These are phyloP conservation scores for Fusarium sp. DNA, from an alignment of 2,329 filamentous ascomycete species.

Conservation along the genomic window DNA sequence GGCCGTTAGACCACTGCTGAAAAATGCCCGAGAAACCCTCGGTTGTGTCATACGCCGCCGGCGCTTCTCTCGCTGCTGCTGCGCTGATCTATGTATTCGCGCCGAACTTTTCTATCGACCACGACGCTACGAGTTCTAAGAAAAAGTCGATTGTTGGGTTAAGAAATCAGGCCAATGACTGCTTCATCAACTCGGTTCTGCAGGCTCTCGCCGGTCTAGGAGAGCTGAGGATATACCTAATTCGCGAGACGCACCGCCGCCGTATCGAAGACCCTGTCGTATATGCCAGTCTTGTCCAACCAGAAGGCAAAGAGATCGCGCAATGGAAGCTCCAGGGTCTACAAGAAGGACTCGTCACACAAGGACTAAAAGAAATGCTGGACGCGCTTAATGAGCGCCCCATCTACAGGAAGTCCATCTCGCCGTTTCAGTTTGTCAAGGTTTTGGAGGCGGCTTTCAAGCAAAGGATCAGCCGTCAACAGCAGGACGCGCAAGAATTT, in stretches of 20 bases:
- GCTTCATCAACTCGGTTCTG: conserved; percentile 95
- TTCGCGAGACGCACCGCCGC: conserved; percentile 88
- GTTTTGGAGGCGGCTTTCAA: conserved; percentile 87
- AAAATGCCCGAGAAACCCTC: conserved; percentile 54
- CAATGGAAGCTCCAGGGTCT: conserved; percentile 74
- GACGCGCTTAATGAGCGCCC: conserved; percentile 93
- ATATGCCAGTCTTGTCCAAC: conserved; percentile 73
- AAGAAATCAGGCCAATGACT: conserved; percentile 91
- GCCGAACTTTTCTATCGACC: conserved; percentile 95
- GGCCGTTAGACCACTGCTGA: conserved; percentile 29
- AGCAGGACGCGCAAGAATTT: conserved; percentile 98
- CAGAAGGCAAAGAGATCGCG: conserved; percentile 58
- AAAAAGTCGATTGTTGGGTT: conserved; percentile 92
- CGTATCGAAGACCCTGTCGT: conserved; percentile 81
- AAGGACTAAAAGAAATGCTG: conserved; percentile 90
- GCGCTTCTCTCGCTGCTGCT: conserved; percentile 92
- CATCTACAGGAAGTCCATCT: conserved; percentile 93
- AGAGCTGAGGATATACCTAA: conserved; percentile 90
- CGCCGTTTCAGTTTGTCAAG: conserved; percentile 83
- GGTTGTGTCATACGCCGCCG: conserved; percentile 88
- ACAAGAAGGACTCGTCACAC: conserved; percentile 85
- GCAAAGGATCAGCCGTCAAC: conserved; percentile 90
- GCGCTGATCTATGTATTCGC: conserved; percentile 97
- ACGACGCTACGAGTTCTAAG: conserved; percentile 73
- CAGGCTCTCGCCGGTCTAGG: conserved; percentile 92